Conservation (phyloP, 805 yeast species). For the Blastobotrys chiropterorum region DNA sequence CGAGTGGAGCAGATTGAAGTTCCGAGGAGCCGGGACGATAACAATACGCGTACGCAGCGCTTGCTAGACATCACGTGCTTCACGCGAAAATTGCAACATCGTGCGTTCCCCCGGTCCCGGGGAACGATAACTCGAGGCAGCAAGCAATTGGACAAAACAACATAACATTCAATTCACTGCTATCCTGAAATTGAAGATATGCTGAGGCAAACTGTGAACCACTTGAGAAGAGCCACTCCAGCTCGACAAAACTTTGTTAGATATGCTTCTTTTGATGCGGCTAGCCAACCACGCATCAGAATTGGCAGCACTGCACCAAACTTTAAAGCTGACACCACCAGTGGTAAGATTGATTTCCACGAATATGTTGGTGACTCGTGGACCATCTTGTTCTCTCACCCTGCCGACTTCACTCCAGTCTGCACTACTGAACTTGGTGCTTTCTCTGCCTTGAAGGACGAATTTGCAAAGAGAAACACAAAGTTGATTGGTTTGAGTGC, state of each 20-base stretch:
- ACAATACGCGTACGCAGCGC: neutral
- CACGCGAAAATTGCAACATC: neutral
- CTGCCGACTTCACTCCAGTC: slow-evolving; percentile 95
- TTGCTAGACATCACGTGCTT: neutral
- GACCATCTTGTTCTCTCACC: slow-evolving; percentile 88
- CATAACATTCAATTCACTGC: neutral
- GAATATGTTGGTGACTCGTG: slow-evolving; percentile 79
- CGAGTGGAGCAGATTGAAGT: too few species aligned
- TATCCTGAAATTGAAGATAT: neutral
- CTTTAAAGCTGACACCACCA: slow-evolving; percentile 75
- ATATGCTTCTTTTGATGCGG: slow-evolving; percentile 18
- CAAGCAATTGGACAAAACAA: neutral
- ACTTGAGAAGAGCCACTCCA: neutral
- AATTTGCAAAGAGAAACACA: slow-evolving; percentile 76
- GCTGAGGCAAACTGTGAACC: neutral
- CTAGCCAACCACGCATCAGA: slow-evolving; percentile 45
- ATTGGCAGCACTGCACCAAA: slow-evolving; percentile 85
- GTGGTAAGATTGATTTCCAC: slow-evolving; percentile 81
- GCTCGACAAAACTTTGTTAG: neutral
- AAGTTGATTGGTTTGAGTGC: slow-evolving; percentile 89
- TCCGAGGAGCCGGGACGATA: too few species aligned
- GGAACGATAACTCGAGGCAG: neutral
- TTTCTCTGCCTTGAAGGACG: slow-evolving; percentile 82
- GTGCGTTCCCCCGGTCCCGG: neutral
- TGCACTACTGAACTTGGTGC: slow-evolving; percentile 97